A percentile compares a stretch with the other conserved stretches of the same genome.
phyloP scores from a whole-genome alignment of 2,329 filamentous ascomycete species.

The Ceratocystis smalleyi region DNA sequence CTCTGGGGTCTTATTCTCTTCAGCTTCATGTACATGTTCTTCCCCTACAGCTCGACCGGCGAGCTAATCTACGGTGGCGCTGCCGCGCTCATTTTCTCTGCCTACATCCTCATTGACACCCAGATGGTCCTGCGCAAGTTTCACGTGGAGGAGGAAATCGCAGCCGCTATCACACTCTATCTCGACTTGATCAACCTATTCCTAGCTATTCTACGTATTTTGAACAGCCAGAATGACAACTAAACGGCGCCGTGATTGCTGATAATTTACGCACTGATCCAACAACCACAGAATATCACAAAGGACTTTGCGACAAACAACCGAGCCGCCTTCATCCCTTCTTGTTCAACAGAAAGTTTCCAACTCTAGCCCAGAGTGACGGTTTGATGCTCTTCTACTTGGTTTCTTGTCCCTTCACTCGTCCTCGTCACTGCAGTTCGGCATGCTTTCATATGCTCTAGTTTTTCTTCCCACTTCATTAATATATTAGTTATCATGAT shows the following conservation, averaged over 20 bases:
- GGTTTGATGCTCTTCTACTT: not conserved
- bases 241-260: conserved; percentile 29
- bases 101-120: conserved; percentile 90
- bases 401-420: not conserved
- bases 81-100: conserved; percentile 76
- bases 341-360: too few relatives aligned
- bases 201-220: conserved; percentile 81
- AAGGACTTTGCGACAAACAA: too few relatives aligned
- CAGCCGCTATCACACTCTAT: conserved; percentile 85
- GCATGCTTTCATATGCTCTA: not conserved
- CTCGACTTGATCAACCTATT: conserved; percentile 96
- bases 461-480: not conserved
- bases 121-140: conserved; percentile 91
- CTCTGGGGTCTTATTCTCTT: conserved; percentile 87
- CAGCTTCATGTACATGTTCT: conserved; percentile 81
- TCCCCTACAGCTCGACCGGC: conserved; percentile 64
- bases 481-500: not conserved
- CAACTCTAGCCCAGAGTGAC: not conserved
- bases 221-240: conserved; percentile 93
- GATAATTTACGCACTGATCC: not conserved
- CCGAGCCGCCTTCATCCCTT: too few relatives aligned
- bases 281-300: too few relatives aligned
- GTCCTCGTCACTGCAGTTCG: not conserved
- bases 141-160: conserved; percentile 96
- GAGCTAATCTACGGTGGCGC: conserved; percentile 78